A percentile compares a stretch with the other conserved stretches of the same genome.
Evolutionary conservation across 2,329 filamentous ascomycete genomes (phyloP).

Genomic region (Dendryphion nanum): DNA sequence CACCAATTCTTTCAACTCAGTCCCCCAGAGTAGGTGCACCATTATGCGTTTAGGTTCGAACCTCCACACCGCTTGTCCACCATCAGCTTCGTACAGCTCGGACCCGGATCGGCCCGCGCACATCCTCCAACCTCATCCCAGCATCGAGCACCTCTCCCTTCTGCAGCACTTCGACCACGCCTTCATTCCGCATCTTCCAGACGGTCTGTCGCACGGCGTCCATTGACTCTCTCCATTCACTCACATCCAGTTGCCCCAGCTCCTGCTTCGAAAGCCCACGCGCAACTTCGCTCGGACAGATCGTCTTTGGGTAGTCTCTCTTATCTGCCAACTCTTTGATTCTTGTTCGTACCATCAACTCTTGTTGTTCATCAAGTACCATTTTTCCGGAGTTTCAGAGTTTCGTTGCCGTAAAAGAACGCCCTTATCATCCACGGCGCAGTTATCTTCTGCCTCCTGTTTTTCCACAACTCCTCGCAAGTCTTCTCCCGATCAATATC

Average conservation of each 20-base stretch:
- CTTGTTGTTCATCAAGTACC: constrained; percentile 18
- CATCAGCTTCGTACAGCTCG: constrained; percentile 16
- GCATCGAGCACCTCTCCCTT: constrained; percentile 42
- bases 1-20: no score
- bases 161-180: constrained; percentile 50
- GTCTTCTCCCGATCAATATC: no score
- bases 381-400: no score
- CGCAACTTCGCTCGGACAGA: constrained; percentile 54
- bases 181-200: constrained; percentile 42
- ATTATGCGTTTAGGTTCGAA: no score
- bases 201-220: constrained; percentile 41
- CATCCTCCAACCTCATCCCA: constrained; percentile 33
- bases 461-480: no score
- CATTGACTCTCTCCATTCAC: constrained; percentile 51
- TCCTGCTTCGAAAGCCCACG: constrained; percentile 45
- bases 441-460: no score
- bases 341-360: constrained; percentile 13
- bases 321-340: constrained; percentile 27
- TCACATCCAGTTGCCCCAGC: constrained; percentile 24
- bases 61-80: neutral
- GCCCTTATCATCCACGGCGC: no score
- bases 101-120: constrained; percentile 50
- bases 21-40: no score
- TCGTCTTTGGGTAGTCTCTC: constrained; percentile 48
- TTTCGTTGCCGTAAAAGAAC: no score